Percentiles rank a stretch among this genome's conserved stretches.
These are phyloP conservation scores for Pholiota molesta DNA, from an alignment of 768 basidiomycete genomes.

Conservation along the genomic window DNA sequence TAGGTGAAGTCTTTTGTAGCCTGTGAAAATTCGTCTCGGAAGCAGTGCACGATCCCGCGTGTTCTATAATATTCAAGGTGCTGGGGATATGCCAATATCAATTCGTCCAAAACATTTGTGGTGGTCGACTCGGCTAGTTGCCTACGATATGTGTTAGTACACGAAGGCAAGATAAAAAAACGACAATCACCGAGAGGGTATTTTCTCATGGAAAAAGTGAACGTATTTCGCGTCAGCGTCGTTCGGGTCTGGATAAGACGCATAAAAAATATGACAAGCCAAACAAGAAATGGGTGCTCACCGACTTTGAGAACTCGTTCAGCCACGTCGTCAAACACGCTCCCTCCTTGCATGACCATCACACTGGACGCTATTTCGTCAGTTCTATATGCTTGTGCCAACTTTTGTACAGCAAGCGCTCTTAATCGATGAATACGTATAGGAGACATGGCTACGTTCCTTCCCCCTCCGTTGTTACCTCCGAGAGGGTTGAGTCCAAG, in stretches of 20 bases:
- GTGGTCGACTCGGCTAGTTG: constrained; percentile 86
- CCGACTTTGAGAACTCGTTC: constrained; percentile 77
- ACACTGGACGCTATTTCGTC: constrained; percentile 94
- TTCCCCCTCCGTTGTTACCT: constrained; percentile 53
- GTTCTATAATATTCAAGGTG: constrained; percentile 86
- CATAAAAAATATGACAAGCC: constrained; percentile 6
- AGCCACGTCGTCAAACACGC: constrained; percentile 91
- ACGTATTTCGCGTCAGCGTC: constrained; percentile 86
- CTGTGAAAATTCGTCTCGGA: constrained; percentile 77
- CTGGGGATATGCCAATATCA: constrained; percentile 75
- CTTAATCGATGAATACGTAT: constrained; percentile 81
- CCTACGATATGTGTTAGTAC: constrained; percentile 39
- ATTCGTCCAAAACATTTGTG: constrained; percentile 75
- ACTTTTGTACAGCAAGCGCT: constrained; percentile 82
- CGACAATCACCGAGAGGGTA: constrained; percentile 74
- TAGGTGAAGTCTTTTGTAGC: constrained; percentile 83
- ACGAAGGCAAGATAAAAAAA: constrained; percentile 8
- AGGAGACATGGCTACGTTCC: constrained; percentile 83
- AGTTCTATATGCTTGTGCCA: constrained; percentile 82
- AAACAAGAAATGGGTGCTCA: constrained; percentile 22
- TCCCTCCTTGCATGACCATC: constrained; percentile 95
- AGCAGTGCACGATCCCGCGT: constrained; percentile 88
- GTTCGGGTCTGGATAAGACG: constrained; percentile 57
- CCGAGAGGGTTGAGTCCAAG: constrained; percentile 65
- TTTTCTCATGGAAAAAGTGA: constrained; percentile 94